These are phyloP conservation scores for Raphanus hybrid DNA, from an alignment of 441 rosid genomes.

Conservation along the genomic window DNA sequence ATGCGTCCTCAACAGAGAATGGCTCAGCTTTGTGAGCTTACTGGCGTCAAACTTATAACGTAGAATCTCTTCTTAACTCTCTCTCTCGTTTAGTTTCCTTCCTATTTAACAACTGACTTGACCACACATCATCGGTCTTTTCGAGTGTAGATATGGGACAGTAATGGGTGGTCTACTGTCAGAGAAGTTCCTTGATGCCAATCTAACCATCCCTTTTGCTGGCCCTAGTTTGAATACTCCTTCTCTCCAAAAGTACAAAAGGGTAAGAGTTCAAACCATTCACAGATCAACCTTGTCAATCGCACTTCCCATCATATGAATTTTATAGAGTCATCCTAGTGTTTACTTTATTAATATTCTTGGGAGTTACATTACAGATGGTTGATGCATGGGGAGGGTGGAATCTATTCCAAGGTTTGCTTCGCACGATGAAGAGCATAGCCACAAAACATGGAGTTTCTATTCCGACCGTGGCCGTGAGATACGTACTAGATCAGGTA, in stretches of 20 bases:
- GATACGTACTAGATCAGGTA: slow-evolving; percentile 87
- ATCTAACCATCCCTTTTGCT: slow-evolving; percentile 81
- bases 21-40: slow-evolving; percentile 89
- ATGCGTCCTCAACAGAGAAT: slow-evolving; percentile 96
- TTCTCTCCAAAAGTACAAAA: slow-evolving; percentile 89
- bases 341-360: neutral
- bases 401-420: slow-evolving; percentile 81
- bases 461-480: slow-evolving; percentile 90
- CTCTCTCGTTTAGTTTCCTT: slow-evolving; percentile 11
- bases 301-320: neutral
- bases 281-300: no score
- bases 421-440: slow-evolving; percentile 69
- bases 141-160: slow-evolving; percentile 77
- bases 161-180: slow-evolving; percentile 96
- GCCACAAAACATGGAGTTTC: slow-evolving; percentile 87
- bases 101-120: neutral
- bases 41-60: slow-evolving; percentile 97
- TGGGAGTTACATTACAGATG: slow-evolving; percentile 55
- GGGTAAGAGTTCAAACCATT: slow-evolving; percentile 60
- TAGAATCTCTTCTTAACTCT: slow-evolving; percentile 48
- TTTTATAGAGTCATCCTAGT: neutral
- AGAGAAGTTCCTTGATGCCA: slow-evolving; percentile 90
- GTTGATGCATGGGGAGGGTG: slow-evolving; percentile 99
- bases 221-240: slow-evolving; percentile 88
- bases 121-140: slow-evolving; percentile 27